Conservation (phyloP, 345 rosid species). For the Brassica juncea region DNA sequence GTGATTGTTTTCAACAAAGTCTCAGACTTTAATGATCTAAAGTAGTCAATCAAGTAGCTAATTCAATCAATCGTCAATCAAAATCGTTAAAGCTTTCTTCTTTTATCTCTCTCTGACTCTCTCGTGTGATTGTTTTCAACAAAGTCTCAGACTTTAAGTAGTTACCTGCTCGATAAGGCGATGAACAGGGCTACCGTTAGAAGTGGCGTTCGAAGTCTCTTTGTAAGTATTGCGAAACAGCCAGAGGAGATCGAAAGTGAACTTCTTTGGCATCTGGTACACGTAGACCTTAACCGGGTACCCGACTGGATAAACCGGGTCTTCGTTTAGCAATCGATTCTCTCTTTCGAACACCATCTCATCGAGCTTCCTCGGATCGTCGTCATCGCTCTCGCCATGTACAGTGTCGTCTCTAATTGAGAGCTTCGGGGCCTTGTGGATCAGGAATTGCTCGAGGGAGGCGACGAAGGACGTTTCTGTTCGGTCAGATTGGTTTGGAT, state of each 20-base stretch:
- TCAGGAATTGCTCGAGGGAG: slow-evolving; percentile 68
- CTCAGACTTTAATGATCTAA: not conserved
- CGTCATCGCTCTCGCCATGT: slow-evolving; percentile 34
- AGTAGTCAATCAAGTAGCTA: too few relatives aligned
- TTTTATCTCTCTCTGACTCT: not conserved
- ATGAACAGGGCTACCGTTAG: slow-evolving; percentile 98
- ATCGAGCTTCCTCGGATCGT: slow-evolving; percentile 39
- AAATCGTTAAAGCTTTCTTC: slow-evolving; percentile 2
- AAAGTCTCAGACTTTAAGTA: not conserved
- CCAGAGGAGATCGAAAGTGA: slow-evolving; percentile 81
- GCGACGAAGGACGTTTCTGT: slow-evolving; percentile 68
- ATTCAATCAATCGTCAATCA: too few relatives aligned
- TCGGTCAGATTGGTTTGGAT: not conserved
- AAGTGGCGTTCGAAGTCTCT: slow-evolving; percentile 79
- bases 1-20: not conserved
- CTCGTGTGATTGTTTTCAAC: not conserved
- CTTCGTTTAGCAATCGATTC: slow-evolving; percentile 44
- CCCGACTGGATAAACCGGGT: slow-evolving; percentile 52
- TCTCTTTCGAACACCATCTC: slow-evolving; percentile 48
- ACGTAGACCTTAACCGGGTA: slow-evolving; percentile 78
- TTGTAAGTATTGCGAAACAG: slow-evolving; percentile 67
- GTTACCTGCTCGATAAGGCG: slow-evolving; percentile 86
- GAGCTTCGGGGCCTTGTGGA: slow-evolving; percentile 30
- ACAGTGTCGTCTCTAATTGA: slow-evolving; percentile 49
- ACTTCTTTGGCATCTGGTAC: slow-evolving; percentile 85